These are phyloP conservation scores for Asterochloris sp. DNA, from an alignment of 139 green algal species.

Conservation along the genomic window DNA sequence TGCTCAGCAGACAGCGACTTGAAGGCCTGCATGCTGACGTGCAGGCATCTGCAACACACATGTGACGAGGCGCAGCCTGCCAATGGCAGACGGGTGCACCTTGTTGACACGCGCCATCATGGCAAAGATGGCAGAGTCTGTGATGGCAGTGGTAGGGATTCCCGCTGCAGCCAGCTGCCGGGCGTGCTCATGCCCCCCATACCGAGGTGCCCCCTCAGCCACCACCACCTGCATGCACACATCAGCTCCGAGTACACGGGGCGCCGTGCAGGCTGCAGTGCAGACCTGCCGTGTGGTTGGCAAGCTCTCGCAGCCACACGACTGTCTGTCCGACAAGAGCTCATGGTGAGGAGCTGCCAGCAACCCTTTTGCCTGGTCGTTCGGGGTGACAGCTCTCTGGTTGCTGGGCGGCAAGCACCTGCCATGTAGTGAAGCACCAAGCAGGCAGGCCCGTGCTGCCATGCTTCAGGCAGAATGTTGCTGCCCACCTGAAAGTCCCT, in stretches of 20 bases:
- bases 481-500: constrained; percentile 81
- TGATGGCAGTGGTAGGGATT: constrained; percentile 84
- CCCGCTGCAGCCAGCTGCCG: constrained; percentile 66
- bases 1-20: not conserved
- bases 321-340: too few relatives aligned
- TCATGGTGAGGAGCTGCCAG: too few relatives aligned
- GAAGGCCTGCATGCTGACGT: not conserved
- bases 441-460: not conserved
- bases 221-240: constrained; percentile 74
- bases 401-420: too few relatives aligned
- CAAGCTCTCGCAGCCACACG: too few relatives aligned
- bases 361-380: too few relatives aligned
- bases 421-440: too few relatives aligned
- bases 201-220: constrained; percentile 83
- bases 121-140: constrained; percentile 91
- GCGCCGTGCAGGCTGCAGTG: too few relatives aligned
- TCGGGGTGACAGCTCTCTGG: too few relatives aligned
- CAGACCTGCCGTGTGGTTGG: too few relatives aligned
- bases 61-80: not conserved
- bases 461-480: not conserved
- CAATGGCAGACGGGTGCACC: constrained; percentile 36
- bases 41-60: not conserved
- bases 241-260: too few relatives aligned
- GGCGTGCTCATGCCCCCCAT: constrained; percentile 86
- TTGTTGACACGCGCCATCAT: constrained; percentile 97